A percentile compares a stretch with the other conserved stretches of the same genome.
Conservation (phyloP, 768 basidiomycete species). For the Melanogaster broomeanus region DNA sequence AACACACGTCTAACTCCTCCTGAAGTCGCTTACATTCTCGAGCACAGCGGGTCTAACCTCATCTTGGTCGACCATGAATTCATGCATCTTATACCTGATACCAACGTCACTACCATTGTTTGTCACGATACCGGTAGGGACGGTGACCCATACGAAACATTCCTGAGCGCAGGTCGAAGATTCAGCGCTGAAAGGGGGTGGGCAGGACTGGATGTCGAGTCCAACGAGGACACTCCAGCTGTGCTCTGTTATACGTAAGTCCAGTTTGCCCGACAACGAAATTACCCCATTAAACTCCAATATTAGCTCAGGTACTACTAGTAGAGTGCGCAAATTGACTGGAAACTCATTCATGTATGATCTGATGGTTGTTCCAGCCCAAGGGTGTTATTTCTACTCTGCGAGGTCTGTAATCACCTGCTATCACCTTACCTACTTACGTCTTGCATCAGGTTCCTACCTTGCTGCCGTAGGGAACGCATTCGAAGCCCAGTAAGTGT, state of each 20-base stretch:
- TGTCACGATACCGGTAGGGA: conserved; percentile 67
- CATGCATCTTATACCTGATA: conserved; percentile 50
- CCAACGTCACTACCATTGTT: conserved; percentile 56
- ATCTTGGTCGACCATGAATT: conserved; percentile 80
- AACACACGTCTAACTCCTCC: conserved; percentile 79
- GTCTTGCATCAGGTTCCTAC: conserved; percentile 61
- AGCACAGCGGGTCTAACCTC: conserved; percentile 73
- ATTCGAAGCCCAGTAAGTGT: conserved; percentile 64
- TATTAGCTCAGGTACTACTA: conserved; percentile 82
- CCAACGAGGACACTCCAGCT: conserved; percentile 67
- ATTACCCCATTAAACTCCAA: neutral
- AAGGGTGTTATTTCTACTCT: conserved; percentile 83
- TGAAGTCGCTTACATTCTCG: conserved; percentile 81
- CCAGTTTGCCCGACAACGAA: neutral
- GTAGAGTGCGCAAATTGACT: conserved; percentile 49
- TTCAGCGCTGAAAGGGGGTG: conserved; percentile 77
- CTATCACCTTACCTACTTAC: neutral
- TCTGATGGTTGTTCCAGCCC: conserved; percentile 47
- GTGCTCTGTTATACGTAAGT: conserved; percentile 79
- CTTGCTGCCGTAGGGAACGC: conserved; percentile 81
- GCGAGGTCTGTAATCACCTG: conserved; percentile 48
- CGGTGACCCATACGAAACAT: conserved; percentile 80
- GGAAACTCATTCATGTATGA: neutral
- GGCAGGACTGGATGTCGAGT: conserved; percentile 67
- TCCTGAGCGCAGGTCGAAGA: conserved; percentile 62